Base-by-base conservation (phyloP, 2,329 filamentous ascomycete species). In the Ascochyta clinopodiicola region DNA sequence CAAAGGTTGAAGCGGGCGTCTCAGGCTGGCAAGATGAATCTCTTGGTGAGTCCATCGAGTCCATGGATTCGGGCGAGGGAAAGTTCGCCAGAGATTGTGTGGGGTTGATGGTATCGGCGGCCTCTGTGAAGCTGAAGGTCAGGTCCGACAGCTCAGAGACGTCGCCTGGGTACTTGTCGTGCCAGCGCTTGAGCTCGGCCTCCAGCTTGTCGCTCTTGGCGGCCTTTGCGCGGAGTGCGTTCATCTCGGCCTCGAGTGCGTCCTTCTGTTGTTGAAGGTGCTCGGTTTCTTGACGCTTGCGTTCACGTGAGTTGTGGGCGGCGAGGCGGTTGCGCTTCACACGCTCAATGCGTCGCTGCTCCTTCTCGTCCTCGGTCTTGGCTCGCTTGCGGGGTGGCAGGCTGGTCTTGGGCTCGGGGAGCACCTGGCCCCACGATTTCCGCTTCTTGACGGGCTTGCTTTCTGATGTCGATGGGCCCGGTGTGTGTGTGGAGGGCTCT, bases 291-390 rank as follows among this genome's bases (percentile, higher is more conserved):
- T 88, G 87, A 53, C 93, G 86, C 83, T 97, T 96, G 57, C 93
- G 90, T 78, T 99, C 95, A 45, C 95, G 85, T 4, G 95, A 99
- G 56, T 96, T 97, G 82, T 98, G 95, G 36, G 95, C 95, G 40
- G 95, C 95, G 56, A 93, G 91, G 63, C 95, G 91, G 75, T 99
- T 99, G 39, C 95, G 89, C 68, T 98, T 91, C 63, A 99, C 95
- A 60, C 95, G 91, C 81, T 99, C 95, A 51, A 98, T 96, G 59
- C 95, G 90, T 39, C 95, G 90, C 78, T 99, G 95, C 79, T 98
- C 95, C 80, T 99, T 99, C 79, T 99, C 95, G 71, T 97, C 95
- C 70, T 96, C 94, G 2, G 95, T 99, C 85, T 98, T 99, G 68
- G 95, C 95, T 60, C 95, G 92, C 86, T 99, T 99, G 64, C 93